Evolutionary conservation across 2,329 filamentous ascomycete genomes (phyloP).

Genomic region (Stemphylium beticola): DNA sequence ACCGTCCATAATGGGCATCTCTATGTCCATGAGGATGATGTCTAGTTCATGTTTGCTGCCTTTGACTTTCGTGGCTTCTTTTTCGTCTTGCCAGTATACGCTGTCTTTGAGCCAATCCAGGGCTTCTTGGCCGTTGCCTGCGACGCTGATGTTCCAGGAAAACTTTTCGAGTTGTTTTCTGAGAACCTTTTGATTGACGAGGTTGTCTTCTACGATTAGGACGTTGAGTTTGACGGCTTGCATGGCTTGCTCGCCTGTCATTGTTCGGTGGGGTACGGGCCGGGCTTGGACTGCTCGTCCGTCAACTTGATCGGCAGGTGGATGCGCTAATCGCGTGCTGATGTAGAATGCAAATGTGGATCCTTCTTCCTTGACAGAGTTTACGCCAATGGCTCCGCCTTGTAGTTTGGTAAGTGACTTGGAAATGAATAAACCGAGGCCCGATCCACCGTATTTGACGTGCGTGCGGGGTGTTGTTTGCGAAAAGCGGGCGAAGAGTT

Average conservation of each 20-base stretch:
- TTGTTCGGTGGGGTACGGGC: constrained; percentile 11
- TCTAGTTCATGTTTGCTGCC: constrained; percentile 20
- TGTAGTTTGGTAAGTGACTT: constrained; percentile 39
- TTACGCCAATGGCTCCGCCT: constrained; percentile 53
- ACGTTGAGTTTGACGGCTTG: constrained; percentile 28
- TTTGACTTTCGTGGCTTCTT: not conserved
- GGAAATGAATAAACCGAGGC: constrained; percentile 53
- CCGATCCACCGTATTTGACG: constrained; percentile 51
- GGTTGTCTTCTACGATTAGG: constrained; percentile 49
- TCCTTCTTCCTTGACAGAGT: constrained; percentile 39
- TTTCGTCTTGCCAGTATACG: constrained; percentile 27
- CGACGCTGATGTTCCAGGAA: constrained; percentile 47
- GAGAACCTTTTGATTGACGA: constrained; percentile 52
- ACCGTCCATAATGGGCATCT: constrained; percentile 47
- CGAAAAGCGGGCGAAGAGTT: constrained; percentile 39
- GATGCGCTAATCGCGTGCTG: constrained; percentile 27
- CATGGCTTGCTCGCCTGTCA: constrained; percentile 32
- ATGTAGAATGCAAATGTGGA: constrained; percentile 54
- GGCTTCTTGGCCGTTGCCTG: constrained; percentile 49
- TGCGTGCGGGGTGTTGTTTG: constrained; percentile 43
- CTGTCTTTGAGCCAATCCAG: constrained; percentile 44
- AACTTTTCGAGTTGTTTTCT: constrained; percentile 47
- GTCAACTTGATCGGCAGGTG: constrained; percentile 10
- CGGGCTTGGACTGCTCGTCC: constrained; percentile 4
- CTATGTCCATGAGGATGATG: constrained; percentile 42